Evolutionary conservation across 2,329 filamentous ascomycete species (phyloP), one percentile per base, ranked within the genome.

Genomic region (Cladosporium austrohemisphaericum): DNA sequence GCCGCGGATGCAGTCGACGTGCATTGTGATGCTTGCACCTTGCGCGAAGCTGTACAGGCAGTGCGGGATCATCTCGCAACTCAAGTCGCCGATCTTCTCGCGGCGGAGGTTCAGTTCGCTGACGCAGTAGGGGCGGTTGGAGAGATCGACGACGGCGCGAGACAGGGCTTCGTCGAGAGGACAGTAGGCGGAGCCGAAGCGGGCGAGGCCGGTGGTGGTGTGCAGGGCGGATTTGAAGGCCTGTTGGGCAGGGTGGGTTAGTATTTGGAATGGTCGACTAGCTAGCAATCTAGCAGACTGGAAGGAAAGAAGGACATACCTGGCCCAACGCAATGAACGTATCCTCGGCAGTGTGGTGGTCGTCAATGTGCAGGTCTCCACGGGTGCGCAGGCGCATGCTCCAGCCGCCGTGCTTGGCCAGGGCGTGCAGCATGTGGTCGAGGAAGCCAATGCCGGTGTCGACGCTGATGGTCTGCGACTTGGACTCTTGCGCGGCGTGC

Each of bases 271-370:
- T 36, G 10, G 3, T 1, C 3, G 23, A 4, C 20, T 41, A 20
- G 38, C 25, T 26, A 10, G 13, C 3, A 13, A 14, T 14, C 10
- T 14, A 20, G 19, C 11, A 9, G 29, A 16, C 11, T 5, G 7
- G 16, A 2, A n/a, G 5, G 40, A 3, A n/a, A 19, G 26, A 8
- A 43, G 22, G 2, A 19, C 49, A 46, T 37, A 51, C 49, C 49
- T 51, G 76, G 41, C 93, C 93, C 18, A 98, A 82, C 11, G 92
- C 89, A 57, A 98, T 85, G 72, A 88, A 96, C 52, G 88, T 86
- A 68, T 98, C 93, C 76, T 98, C 93, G 56, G 91, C 86, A 7
- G 92, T 96, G 79, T 98, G 93, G 74, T 98, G 93, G 77, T 97
- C 93, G 73, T 98, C 93, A 68, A 98, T 90, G 75, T 95, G 87